Conservation (phyloP, 768 basidiomycete species). For the Pleurotus cornucopiae region DNA sequence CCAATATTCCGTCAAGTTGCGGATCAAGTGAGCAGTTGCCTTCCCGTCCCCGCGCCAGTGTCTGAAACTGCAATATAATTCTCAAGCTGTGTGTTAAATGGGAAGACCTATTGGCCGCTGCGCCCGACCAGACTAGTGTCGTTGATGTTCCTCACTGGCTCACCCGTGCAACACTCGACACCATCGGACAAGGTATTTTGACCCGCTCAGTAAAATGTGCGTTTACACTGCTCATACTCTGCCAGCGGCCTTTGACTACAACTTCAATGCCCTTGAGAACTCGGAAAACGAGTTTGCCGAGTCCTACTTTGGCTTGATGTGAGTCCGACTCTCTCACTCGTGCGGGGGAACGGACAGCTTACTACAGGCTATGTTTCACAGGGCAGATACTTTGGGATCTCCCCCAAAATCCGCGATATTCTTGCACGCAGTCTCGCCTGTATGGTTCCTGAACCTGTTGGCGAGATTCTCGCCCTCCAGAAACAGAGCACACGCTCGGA, state of each 20-base stretch:
- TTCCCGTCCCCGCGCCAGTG: constrained; percentile 8
- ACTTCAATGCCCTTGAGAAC: constrained; percentile 49
- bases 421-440: constrained; percentile 28
- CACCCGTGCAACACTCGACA: constrained; percentile 45
- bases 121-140: constrained; percentile 32
- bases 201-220: not conserved
- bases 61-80: not conserved
- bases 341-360: too few relatives aligned
- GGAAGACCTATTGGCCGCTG: constrained; percentile 45
- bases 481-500: constrained; percentile 37
- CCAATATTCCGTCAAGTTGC: constrained; percentile 41
- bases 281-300: constrained; percentile 48
- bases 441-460: constrained; percentile 39
- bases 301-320: constrained; percentile 52
- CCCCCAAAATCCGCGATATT: constrained; percentile 27
- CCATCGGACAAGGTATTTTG: constrained; percentile 42
- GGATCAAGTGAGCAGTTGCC: constrained; percentile 33
- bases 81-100: constrained; percentile 45
- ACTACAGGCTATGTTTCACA: constrained; percentile 7
- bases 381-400: constrained; percentile 26
- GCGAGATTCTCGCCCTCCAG: constrained; percentile 39
- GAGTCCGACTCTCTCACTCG: constrained; percentile 6
- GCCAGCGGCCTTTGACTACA: constrained; percentile 50
- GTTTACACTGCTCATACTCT: not conserved
- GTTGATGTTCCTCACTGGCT: constrained; percentile 50